Evolutionary conservation across 225 moss, liverwort and hornwort genomes (phyloP).

Genomic region (Straminergon stramineum): DNA sequence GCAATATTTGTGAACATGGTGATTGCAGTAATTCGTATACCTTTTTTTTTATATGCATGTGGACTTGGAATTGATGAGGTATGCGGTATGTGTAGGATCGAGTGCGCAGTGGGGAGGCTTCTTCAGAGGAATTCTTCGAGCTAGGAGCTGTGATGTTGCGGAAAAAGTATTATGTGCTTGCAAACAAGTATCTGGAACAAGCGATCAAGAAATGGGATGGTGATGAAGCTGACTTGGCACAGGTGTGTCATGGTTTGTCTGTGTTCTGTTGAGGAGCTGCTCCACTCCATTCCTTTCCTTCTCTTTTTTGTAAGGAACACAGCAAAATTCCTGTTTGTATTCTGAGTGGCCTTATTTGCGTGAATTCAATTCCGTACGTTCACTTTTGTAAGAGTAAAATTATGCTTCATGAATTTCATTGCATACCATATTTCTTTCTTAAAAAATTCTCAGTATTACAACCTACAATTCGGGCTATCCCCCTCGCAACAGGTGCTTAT

Average conservation of each 20-base stretch:
- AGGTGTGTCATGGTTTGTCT: slow-evolving; percentile 29
- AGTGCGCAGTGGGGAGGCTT: slow-evolving; percentile 81
- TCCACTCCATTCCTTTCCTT: not conserved
- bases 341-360: not conserved
- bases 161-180: slow-evolving; percentile 67
- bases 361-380: not conserved
- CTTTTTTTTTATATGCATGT: not conserved
- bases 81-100: slow-evolving; percentile 53
- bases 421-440: not conserved
- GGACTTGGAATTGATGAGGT: not conserved
- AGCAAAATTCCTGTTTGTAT: not conserved
- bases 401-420: not conserved
- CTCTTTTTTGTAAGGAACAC: not conserved
- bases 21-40: not conserved
- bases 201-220: slow-evolving; percentile 99
- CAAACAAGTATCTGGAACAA: slow-evolving; percentile 86
- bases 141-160: slow-evolving; percentile 91
- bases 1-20: not conserved
- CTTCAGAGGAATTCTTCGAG: slow-evolving; percentile 87
- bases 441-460: not conserved
- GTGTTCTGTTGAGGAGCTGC: not conserved
- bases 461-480: not conserved
- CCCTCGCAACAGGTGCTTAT: not conserved
- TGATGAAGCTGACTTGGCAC: slow-evolving; percentile 86
- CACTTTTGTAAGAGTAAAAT: not conserved